Evolutionary conservation across 2,329 filamentous ascomycete genomes (phyloP), one percentile per base, ranked within the genome.

Genomic region (Ceratocystis colombiana): DNA sequence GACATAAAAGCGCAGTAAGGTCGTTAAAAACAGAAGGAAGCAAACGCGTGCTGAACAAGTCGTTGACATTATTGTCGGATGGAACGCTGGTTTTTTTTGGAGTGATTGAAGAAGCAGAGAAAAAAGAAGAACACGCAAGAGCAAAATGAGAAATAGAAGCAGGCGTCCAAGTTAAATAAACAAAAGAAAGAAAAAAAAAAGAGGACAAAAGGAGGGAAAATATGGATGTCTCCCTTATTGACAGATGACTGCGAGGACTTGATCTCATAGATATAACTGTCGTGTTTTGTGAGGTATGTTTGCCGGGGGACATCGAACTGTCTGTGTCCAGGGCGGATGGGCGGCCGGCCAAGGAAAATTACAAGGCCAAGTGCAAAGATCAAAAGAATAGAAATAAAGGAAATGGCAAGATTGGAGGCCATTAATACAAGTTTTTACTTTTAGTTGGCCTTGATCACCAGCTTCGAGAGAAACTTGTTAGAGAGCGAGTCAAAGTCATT

Each of bases 381-480:
- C 66, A 69, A 70, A 70, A 70, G 66, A 69, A 69, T 67, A 69
- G 69, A 69, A 15, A 70, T 70, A 63, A 67, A 41, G 50, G 55
- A 70, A 74, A 71, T 71, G 70, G 71, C 68, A 71, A 72, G 68
- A 10, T 46, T 25, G 45, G 41, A 15, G 25, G 8, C 17, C 5
- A n/a, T 15, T 10, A 37, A 57, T 12, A 63, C 25, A 64, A 48
- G 37, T 41, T 41, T 37, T 41, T 12, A n/a, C 8, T n/a, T 46
- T 75, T 82, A 96, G 79, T 95, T 96, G 73, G 93, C 89, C 72
- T 93, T 90, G 76, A 96, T 96, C 75, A 96, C 92, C 73, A 97
- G 84, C 78, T 95, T 95, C 46, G 92, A 95, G 71, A 96, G 79
- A 80, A 97, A 96, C 80, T 96, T 97, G 81, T 96, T 96, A 64